These are phyloP conservation scores for Metarhizium guizhouense DNA, from an alignment of 2,329 filamentous ascomycete genomes.

Conservation along the genomic window DNA sequence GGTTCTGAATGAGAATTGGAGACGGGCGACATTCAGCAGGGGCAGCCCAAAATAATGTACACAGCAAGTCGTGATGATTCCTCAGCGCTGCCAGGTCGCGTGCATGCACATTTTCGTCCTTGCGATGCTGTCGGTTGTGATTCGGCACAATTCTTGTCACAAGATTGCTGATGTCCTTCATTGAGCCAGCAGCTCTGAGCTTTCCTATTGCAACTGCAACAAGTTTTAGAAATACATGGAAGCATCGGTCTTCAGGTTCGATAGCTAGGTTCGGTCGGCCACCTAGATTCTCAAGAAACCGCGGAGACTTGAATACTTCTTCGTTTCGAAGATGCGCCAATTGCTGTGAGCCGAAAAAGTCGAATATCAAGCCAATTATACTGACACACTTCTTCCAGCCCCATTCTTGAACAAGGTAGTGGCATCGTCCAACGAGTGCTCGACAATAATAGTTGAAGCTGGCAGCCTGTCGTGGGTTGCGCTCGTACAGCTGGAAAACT, in stretches of 20 bases:
- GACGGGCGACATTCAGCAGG: slow-evolving; percentile 45
- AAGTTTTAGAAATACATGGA: slow-evolving; percentile 59
- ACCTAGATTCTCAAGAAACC: slow-evolving; percentile 49
- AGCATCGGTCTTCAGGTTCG: slow-evolving; percentile 50
- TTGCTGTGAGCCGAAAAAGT: slow-evolving; percentile 57
- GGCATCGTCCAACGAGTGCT: slow-evolving; percentile 49
- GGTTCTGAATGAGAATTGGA: slow-evolving; percentile 45
- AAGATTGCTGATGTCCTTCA: slow-evolving; percentile 52
- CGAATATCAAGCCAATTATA: slow-evolving; percentile 53
- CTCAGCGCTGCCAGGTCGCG: slow-evolving; percentile 54
- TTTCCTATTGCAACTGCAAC: slow-evolving; percentile 48
- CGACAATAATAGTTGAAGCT: slow-evolving; percentile 60
- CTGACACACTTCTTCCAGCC: slow-evolving; percentile 51
- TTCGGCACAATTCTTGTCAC: slow-evolving; percentile 55
- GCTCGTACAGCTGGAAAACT: slow-evolving; percentile 49
- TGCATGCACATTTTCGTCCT: slow-evolving; percentile 50
- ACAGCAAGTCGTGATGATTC: slow-evolving; percentile 61
- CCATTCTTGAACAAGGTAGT: slow-evolving; percentile 56
- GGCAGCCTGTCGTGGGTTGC: slow-evolving; percentile 44
- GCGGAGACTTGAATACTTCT: slow-evolving; percentile 50
- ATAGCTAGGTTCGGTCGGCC: slow-evolving; percentile 37
- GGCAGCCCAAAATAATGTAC: slow-evolving; percentile 56
- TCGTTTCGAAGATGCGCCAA: slow-evolving; percentile 57
- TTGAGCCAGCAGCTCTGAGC: slow-evolving; percentile 35
- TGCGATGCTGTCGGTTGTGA: slow-evolving; percentile 54